Evolutionary conservation across 106 monocot species (phyloP), one percentile per base, ranked within the genome.

Genomic region (Iris macrosiphon): DNA sequence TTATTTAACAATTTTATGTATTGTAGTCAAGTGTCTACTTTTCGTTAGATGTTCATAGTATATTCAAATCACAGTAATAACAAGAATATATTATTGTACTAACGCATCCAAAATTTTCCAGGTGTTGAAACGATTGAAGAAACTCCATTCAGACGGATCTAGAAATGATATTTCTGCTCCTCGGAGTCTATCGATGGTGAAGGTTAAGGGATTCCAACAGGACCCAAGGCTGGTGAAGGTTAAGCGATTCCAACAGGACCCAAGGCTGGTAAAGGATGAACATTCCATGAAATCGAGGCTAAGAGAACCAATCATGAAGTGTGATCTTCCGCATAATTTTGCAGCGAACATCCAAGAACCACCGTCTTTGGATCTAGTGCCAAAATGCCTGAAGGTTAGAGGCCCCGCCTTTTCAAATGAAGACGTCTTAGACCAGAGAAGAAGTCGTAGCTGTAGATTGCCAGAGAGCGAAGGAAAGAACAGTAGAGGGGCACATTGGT

Each of bases 71-170:
- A 6, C 15, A 11, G 9, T 40, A 11, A 40, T 4, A n/a, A n/a
- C n/a, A n/a, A 13, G 10, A 5, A 2, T 40, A 13, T 40, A 2
- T 2, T 6, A 10, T 5, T 40, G 9, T 4, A 40, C 40, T 40
- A 40, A 44, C 4, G 20, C 17, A 3, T 17, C 18, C 7, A 17
- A 18, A 18, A n/a, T 44, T 44, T 44, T 3, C 1, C 24, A 47
- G 47, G 47, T 24, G 24, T 47, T 47, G 24, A 47, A 47, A 47
- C 47, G 47, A 47, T 25, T 47, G 24, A 47, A 47, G 24, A 47
- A 47, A 15, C 47, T 17, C 23, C 2, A 15, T 24, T 15, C 21
- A 11, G 47, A 47, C 11, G 4, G 24, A 24, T 23, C 24, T 3
- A 25, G 25, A 10, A 23, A 47, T 47, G 2, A 7, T 11, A 14